phyloP scores from a whole-genome alignment of 345 rosid species.

The Ricinus communis region DNA sequence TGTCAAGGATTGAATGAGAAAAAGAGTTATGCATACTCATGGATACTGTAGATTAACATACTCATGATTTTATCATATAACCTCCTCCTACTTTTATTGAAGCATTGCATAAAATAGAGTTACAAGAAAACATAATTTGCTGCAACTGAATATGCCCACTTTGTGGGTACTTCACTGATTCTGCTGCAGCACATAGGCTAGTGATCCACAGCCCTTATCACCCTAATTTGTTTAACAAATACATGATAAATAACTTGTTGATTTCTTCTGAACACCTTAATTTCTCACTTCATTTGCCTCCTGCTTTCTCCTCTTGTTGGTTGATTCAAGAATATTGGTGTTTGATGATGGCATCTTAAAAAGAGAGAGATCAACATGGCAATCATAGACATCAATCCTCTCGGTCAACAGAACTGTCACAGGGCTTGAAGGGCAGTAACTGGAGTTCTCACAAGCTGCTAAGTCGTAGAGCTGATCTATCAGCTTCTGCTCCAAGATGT shows the following conservation, averaged over 20 bases:
- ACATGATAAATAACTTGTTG: not conserved
- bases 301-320: conserved; percentile 41
- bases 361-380: conserved; percentile 38
- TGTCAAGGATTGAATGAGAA: no score
- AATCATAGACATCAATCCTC: conserved; percentile 24
- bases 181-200: conserved; percentile 1
- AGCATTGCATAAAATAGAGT: no score
- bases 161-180: conserved; percentile 1
- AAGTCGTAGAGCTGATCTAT: conserved; percentile 14
- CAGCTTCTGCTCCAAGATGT: conserved; percentile 30
- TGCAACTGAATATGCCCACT: not conserved
- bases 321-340: conserved; percentile 4
- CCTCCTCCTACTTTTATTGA: not conserved
- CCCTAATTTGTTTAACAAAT: not conserved
- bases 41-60: no score
- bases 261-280: not conserved
- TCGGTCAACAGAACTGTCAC: conserved; percentile 47
- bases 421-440: conserved; percentile 50
- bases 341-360: conserved; percentile 28
- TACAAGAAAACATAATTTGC: not conserved
- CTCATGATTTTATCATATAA: no score
- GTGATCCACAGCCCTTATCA: not conserved
- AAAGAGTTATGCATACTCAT: no score
- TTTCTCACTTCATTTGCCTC: not conserved
- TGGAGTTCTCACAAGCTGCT: conserved; percentile 4